phyloP scores from a whole-genome alignment of 495 filamentous ascomycete species.

The Chaetomidium leptoderma region DNA sequence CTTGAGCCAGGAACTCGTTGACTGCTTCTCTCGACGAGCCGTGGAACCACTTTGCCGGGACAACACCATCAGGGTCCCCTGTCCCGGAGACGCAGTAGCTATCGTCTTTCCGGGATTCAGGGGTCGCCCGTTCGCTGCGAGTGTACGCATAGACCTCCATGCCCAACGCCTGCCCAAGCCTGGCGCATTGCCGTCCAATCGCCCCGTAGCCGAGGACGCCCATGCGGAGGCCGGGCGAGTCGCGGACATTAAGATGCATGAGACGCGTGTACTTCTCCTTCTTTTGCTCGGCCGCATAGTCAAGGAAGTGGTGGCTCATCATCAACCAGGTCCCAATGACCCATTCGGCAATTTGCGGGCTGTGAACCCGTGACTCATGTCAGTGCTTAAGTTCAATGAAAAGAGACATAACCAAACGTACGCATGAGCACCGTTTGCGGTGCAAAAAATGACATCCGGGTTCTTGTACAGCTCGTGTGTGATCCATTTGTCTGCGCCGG shows the following conservation, averaged over 20 bases:
- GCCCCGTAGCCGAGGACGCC: conserved; percentile 43
- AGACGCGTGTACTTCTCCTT: conserved; percentile 3
- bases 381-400: neutral
- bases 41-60: conserved; percentile 70
- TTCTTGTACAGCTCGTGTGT: conserved; percentile 29
- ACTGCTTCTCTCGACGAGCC: conserved; percentile 58
- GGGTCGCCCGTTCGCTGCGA: conserved; percentile 53
- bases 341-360: conserved; percentile 45
- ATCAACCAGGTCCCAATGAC: conserved; percentile 40
- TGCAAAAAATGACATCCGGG: conserved; percentile 29
- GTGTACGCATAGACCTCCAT: conserved; percentile 83
- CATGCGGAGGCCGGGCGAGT: conserved; percentile 36
- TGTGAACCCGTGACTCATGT: conserved; percentile 7
- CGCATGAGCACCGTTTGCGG: conserved; percentile 31
- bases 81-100: conserved; percentile 71
- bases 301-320: conserved; percentile 30
- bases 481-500: conserved; percentile 35
- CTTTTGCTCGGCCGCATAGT: conserved; percentile 25
- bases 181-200: conserved; percentile 65
- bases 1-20: conserved; percentile 61
- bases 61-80: conserved; percentile 67
- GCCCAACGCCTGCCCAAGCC: conserved; percentile 65
- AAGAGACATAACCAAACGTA: neutral
- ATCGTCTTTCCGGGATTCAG: conserved; percentile 54
- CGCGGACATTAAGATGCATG: conserved; percentile 15